phyloP scores from a whole-genome alignment of 1,139 yeast species.

The Suhomyces chickasaworum region DNA sequence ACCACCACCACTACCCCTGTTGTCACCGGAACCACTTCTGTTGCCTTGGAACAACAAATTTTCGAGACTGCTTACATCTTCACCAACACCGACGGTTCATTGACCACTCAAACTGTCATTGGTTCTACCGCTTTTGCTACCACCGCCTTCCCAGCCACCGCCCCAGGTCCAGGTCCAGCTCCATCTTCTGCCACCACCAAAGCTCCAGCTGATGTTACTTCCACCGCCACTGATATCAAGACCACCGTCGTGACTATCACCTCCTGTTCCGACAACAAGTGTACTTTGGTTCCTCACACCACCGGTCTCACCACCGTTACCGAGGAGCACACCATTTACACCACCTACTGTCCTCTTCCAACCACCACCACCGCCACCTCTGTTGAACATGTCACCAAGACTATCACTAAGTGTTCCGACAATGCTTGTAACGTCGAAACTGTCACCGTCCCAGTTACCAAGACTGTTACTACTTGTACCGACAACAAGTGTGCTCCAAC shows the following conservation, averaged over 20 bases:
- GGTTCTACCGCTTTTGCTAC: conserved; percentile 25
- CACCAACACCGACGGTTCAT: conserved; percentile 31
- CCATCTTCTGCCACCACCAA: conserved; percentile 13
- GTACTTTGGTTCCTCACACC: conserved; percentile 36
- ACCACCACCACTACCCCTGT: conserved; percentile 35
- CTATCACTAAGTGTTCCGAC: conserved; percentile 3
- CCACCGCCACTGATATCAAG: conserved; percentile 16
- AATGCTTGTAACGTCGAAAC: conserved; percentile 1
- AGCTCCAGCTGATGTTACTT: conserved; percentile 5
- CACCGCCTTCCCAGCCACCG: conserved; percentile 5
- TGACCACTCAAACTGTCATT: conserved; percentile 36
- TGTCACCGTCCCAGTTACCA: conserved; percentile 6
- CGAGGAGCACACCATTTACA: conserved; percentile 16
- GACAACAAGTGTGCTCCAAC: conserved; percentile 1
- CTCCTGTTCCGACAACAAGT: conserved; percentile 42
- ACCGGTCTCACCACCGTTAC: conserved; percentile 48
- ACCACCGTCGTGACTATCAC: conserved; percentile 42
- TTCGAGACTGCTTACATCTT: conserved; percentile 39
- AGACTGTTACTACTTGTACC: conserved; percentile 2
- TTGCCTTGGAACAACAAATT: conserved; percentile 30
- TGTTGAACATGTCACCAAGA: not conserved
- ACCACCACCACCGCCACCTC: conserved; percentile 1
- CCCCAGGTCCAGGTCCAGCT: conserved; percentile 9
- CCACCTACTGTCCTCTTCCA: conserved; percentile 19
- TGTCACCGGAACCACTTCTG: conserved; percentile 34